Conservation (phyloP, 2,329 filamentous ascomycete species). For the Aspergillus fumigatus region DNA sequence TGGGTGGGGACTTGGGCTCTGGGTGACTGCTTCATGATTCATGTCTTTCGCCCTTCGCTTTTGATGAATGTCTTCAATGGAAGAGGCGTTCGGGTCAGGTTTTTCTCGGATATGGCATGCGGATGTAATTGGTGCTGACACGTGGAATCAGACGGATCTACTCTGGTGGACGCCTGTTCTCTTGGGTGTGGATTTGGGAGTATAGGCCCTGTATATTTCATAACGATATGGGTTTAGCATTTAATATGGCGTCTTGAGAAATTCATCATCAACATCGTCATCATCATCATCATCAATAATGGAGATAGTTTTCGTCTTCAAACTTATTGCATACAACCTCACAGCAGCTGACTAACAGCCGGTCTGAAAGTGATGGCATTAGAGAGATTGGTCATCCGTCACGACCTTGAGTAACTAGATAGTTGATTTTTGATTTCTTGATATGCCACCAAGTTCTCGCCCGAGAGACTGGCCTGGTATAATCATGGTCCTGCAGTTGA, state of each 20-base stretch:
- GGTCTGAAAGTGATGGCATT: not conserved
- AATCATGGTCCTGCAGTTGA: too few species aligned
- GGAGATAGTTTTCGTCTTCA: not conserved
- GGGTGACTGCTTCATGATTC: conserved; percentile 1
- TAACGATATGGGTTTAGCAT: conserved; percentile 17
- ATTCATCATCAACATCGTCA: conserved; percentile 15
- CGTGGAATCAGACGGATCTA: not conserved
- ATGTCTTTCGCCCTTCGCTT: conserved; percentile 4
- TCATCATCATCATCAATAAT: conserved; percentile 12
- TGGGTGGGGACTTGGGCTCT: not conserved
- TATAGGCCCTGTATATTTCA: conserved; percentile 21
- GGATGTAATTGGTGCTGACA: conserved; percentile 1
- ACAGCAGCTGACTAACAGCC: too few species aligned
- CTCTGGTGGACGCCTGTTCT: not conserved
- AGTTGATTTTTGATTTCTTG: not conserved
- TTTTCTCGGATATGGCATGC: conserved; percentile 5
- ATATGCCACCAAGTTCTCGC: not conserved
- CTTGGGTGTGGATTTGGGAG: conserved; percentile 14
- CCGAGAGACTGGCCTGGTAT: conserved; percentile 2
- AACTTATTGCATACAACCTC: too few species aligned
- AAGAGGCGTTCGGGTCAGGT: conserved; percentile 7
- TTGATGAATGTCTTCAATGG: conserved; percentile 2
- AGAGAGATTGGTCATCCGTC: not conserved
- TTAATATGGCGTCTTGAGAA: conserved; percentile 14
- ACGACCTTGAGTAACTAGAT: not conserved